Evolutionary conservation across 345 rosid genomes (phyloP), one percentile per base, ranked within the genome.

Genomic region (Salix dunnii): DNA sequence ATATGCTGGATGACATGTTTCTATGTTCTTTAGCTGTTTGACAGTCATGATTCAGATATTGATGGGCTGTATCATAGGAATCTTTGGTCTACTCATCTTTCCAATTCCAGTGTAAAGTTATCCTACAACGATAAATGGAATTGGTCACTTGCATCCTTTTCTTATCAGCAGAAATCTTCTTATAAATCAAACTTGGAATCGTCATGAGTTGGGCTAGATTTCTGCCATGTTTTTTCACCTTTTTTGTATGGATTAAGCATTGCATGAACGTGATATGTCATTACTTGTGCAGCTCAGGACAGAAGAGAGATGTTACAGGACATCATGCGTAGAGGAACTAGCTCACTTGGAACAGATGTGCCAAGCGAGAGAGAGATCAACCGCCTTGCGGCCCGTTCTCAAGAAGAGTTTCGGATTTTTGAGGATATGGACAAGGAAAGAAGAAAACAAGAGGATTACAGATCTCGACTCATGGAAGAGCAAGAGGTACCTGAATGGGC

Each of bases 351-450:
- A 79, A 87, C 86, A 33, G 99, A 94, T 76, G 97, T 96, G 74
- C 99, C 99, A 11, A 96, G 97, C 77, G 99, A 96, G 89, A 94
- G 97, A 85, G 99, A 96, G 85, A 96, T 96, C 83, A 96, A 96
- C 82, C 84, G 97, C 60, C 97, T 96, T 4, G 99, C 97, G 14
- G 98, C 99, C 60, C 89, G 99, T 70, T 69, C 93, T 28, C 92
- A 87, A 36, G 98, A 94, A 69, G 99, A 96, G 82, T 92, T 91
- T 81, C 87, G 93, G 85, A 76, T 91, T 84, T 96, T 96, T 78
- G 98, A 96, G 84, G 88, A 87, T 76, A 94, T 96, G 99, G 99
- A 96, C 48, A 94, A 89, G 82, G 95, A 94, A 84, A 91, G 98
- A 83, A 85, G 94, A 82, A 86, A 81, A 67, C 87, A 91, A 76